Conservation (phyloP, 768 basidiomycete genomes). For the Leccinum broughii region DNA sequence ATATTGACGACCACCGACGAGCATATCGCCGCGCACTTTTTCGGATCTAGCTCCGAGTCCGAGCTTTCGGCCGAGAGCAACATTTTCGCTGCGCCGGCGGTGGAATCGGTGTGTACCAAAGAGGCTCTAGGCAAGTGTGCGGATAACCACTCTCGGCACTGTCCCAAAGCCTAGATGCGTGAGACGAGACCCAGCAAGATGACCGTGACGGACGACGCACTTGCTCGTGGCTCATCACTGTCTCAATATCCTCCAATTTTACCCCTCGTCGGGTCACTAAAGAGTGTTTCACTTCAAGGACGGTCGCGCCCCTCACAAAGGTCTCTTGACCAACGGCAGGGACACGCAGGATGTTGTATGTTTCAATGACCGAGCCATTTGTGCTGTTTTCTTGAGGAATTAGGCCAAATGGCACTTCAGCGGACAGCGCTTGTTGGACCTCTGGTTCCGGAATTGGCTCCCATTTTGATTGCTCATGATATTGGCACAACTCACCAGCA, state of each 20-base stretch:
- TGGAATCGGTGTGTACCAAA: slow-evolving; percentile 63
- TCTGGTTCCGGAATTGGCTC: slow-evolving; percentile 40
- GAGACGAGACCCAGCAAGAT: neutral
- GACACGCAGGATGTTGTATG: slow-evolving; percentile 63
- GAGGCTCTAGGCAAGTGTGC: slow-evolving; percentile 52
- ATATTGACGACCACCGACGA: slow-evolving; percentile 61
- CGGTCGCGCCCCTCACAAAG: slow-evolving; percentile 61
- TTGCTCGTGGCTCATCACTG: slow-evolving; percentile 79
- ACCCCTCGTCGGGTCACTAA: slow-evolving; percentile 64
- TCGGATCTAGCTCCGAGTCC: slow-evolving; percentile 36
- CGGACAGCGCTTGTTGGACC: slow-evolving; percentile 54
- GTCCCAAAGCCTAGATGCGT: slow-evolving; percentile 64
- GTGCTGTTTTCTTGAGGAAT: slow-evolving; percentile 82
- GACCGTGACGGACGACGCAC: slow-evolving; percentile 37
- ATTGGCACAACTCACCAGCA: slow-evolving; percentile 32
- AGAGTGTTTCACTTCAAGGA: slow-evolving; percentile 65
- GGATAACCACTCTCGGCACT: slow-evolving; percentile 66
- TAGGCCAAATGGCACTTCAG: slow-evolving; percentile 50
- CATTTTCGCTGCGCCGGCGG: slow-evolving; percentile 64
- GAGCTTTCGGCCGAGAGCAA: slow-evolving; percentile 30
- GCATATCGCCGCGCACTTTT: slow-evolving; percentile 70
- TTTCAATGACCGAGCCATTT: slow-evolving; percentile 72
- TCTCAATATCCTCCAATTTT: slow-evolving; percentile 51
- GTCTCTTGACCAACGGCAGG: slow-evolving; percentile 38
- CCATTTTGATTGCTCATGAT: neutral